Base-by-base conservation (phyloP, 2,329 filamentous ascomycete genomes). In the Exophiala mesophila region DNA sequence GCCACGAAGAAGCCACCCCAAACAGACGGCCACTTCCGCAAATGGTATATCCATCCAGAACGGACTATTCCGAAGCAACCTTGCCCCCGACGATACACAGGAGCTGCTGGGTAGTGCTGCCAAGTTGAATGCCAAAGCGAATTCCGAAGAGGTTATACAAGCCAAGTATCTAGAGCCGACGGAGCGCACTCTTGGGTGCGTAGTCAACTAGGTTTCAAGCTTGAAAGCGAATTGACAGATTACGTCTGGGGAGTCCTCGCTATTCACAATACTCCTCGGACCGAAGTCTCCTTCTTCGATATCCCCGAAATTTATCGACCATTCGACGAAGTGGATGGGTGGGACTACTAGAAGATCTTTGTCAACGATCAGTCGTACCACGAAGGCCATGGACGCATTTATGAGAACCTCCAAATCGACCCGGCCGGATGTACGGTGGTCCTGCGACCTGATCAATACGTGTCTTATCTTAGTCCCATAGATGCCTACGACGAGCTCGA, bases 151-250 rank as follows among this genome's bases (percentile, higher is more conserved):
- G 31, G 35, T 34, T n/a, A 39, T 53, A 4, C 42, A 39, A 17
- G 47, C 44, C 3, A 53, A 51, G 29, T 50, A 82, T 48, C 67
- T 86, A 82, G 82, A 0, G 80, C 77, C 32, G 82, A 85, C 49
- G 82, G 82, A 0, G 82, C 82, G 0, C 79, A 82, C 54, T 79
- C 74, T 41, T 84, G 80, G 78, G 78, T 77, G 0, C 66, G 82
- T 26, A 68, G 71, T 39, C 69, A 77, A 41, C 63, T 85, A 1
- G 74, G 16, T 4, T 66, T 65, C 30, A 73, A 68, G 1, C 65
- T 67, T 3, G 29, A 42, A 1, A 55, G 43, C 4, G 53, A 58
- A 7, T 56, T 62, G 5, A 63, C 75, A 10, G 65, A 73, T 52
- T 67, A 64, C 6, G 53, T 78, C 3, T 67, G 85, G 23, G 79